Evolutionary conservation across 176 grass and related monocot genomes (phyloP), one percentile per base, ranked within the genome.

Genomic region (Triticum turgidum): DNA sequence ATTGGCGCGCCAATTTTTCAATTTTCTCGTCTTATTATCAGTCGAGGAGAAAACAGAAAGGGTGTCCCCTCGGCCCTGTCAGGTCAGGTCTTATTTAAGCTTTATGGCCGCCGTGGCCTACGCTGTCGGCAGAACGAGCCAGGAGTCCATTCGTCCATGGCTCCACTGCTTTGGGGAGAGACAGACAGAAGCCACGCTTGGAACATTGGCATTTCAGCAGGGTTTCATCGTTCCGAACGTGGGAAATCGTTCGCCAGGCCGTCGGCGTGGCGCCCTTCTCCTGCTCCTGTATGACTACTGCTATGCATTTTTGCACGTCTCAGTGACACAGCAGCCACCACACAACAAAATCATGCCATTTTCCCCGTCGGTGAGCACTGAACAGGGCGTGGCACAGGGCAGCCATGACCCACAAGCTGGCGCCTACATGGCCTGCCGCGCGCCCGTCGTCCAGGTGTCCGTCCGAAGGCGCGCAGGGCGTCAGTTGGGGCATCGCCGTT

Each of bases 401-500:
- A 25, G 63, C 20, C 32, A 58, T 32, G 61, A 44, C 38, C 9
- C 20, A 13, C 5, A 2, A 18, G 15, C 6, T 54, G 51, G 59
- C 54, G 33, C 59, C 79, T 66, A 65, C 69, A 66, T 20, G 70
- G 59, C 17, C 29, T 37, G 56, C 9, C 5, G n/a, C 69, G 20
- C 3, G 80, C 41, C 72, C 73, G 33, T 78, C 61, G 33, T 78
- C 62, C 51, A 83, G 21, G 58, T 67, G 73, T 9, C 21, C 67
- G 63, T 8, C 21, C 44, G 14, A 77, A 27, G 56, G 2, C 41
- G 24, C 59, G 20, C 61, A 67, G 61, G 54, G 52, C 21, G 87
- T 85, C 88, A 47, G 88, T 81, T 89, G 35, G 83, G 6, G 64
- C 83, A 81, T 89, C 88, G 14, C 69, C 69, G 69, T 85, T 89